phyloP scores from a whole-genome alignment of 768 basidiomycete genomes.

The Tulasnella sp. region DNA sequence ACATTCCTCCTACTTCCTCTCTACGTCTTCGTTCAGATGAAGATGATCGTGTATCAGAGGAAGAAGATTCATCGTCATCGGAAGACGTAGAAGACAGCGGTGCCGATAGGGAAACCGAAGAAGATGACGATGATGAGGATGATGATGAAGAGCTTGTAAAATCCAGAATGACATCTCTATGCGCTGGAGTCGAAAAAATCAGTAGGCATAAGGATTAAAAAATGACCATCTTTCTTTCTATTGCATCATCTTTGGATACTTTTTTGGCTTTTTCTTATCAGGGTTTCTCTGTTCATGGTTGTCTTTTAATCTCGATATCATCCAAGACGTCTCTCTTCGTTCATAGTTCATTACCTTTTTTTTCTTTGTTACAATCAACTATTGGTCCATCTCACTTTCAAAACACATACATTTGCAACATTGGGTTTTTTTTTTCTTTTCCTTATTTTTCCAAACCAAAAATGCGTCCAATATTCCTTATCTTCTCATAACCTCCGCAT shows the following conservation, averaged over 20 bases:
- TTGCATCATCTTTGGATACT: neutral
- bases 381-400: no score
- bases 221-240: neutral
- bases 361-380: no score
- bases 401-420: no score
- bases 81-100: constrained; percentile 15
- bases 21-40: neutral
- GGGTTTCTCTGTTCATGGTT: neutral
- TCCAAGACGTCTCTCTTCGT: neutral
- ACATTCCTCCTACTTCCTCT: neutral
- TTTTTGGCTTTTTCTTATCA: neutral
- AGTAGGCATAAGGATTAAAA: constrained; percentile 15
- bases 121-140: constrained; percentile 9
- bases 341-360: no score
- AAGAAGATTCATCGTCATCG: constrained; percentile 10
- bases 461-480: no score
- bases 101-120: constrained; percentile 17
- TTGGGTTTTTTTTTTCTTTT: no score
- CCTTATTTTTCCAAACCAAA: no score
- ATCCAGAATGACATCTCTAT: constrained; percentile 9
- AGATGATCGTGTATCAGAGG: constrained; percentile 3
- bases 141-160: constrained; percentile 16
- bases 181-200: constrained; percentile 18
- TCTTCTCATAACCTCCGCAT: no score
- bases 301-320: neutral